Base-by-base conservation (phyloP, 2,329 filamentous ascomycete genomes). In the Claviceps digitariae region DNA sequence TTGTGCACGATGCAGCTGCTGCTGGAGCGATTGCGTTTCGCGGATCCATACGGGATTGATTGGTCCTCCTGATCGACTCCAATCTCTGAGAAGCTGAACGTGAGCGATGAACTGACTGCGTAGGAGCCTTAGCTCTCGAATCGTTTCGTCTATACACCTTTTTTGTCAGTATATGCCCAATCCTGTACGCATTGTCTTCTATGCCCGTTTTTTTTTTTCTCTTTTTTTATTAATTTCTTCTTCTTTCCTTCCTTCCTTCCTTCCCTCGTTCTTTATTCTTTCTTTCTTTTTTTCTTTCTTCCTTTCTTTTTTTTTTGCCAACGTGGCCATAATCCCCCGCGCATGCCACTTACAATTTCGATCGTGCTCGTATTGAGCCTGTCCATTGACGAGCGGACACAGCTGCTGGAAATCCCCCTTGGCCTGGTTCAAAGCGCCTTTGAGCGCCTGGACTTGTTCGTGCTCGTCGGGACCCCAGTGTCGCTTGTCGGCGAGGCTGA, bases 351-450 rank as follows among this genome's bases (percentile, higher is more conserved):
- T 66, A 80, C 77, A 60, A 54, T 71, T 75, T 52, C 76, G 69
- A 61, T 82, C 78, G 55, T 75, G 74, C 61, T 81, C 74, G 59
- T 82, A 82, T 63, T 81, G 78, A 47, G 74, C 69, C 59, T 75
- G 72, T 31, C 78, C 77, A 57, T 78, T 76, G 52, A 82, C 72
- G 45, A 82, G 67, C 48, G 70, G 69, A 23, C 73, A 72, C 55
- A 82, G 68, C 60, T 78, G 73, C 66, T 82, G 78, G 57, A 81
- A 82, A 66, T 82, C 78, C 63, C 72, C 74, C 66, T 76, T 78
- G 53, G 79, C 79, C 58, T 80, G 77, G 62, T 81, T 76, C 51
- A 82, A 69, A n/a, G 73, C 69, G 38, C 72, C 68, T 59, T 80
- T 74, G 52, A 82, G 69, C 49, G 76, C 73, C 54, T 72, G 74